phyloP scores from a whole-genome alignment of 768 basidiomycete species.

The Kwoniella sp. region DNA sequence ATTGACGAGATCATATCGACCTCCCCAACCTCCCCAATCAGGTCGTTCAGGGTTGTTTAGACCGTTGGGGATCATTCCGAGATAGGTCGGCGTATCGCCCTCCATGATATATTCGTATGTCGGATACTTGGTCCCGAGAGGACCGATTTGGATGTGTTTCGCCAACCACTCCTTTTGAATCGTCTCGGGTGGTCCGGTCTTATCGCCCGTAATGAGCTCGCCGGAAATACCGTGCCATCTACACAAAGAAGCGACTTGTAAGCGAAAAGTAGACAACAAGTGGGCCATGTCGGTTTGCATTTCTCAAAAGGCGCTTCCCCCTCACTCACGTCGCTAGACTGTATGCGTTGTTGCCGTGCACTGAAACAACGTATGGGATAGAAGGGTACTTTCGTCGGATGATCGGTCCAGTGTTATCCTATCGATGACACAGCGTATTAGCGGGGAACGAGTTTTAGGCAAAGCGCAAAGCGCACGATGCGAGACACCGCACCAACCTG shows the following conservation, averaged over 20 bases:
- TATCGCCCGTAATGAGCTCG: neutral
- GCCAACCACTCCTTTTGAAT: conserved; percentile 7
- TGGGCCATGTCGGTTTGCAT: no score
- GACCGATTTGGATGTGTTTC: conserved; percentile 14
- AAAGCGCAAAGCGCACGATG: no score
- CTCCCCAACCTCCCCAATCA: conserved; percentile 14
- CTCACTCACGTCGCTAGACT: conserved; percentile 11
- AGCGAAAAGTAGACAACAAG: no score
- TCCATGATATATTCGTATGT: conserved; percentile 5
- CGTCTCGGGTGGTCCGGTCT: neutral
- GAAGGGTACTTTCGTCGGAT: conserved; percentile 13
- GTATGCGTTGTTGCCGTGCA: conserved; percentile 13
- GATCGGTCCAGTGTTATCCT: conserved; percentile 13
- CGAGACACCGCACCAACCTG: conserved; percentile 12
- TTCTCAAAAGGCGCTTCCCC: no score
- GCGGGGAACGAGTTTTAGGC: neutral
- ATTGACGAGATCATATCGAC: conserved; percentile 9
- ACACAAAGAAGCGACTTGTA: no score
- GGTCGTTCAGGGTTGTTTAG: conserved; percentile 7
- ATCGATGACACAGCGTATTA: neutral
- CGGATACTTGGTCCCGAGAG: conserved; percentile 2
- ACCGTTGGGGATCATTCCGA: conserved; percentile 5
- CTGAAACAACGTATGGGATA: conserved; percentile 9
- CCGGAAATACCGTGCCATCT: neutral
- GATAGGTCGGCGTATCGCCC: conserved; percentile 7